Evolutionary conservation across 1,284 basidiomycete genomes (phyloP).

Genomic region (Wolfiporia cocos): DNA sequence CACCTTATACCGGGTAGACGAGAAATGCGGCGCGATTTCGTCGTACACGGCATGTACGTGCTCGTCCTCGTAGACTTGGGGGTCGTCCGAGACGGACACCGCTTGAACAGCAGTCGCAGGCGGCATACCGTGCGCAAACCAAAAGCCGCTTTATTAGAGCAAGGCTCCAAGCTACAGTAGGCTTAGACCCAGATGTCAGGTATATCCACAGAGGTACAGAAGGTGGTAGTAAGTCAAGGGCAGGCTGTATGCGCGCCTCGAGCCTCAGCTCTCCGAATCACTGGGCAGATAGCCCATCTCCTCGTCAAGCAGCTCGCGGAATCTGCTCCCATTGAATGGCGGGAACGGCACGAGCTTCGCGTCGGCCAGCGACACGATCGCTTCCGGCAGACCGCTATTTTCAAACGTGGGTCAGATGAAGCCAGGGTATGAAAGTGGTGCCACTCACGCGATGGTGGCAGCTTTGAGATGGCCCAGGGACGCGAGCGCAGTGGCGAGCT

Average conservation of each 20-base stretch:
- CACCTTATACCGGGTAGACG: slow-evolving; percentile 91
- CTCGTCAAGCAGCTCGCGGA: slow-evolving; percentile 61
- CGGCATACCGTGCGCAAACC: not conserved
- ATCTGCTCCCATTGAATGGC: slow-evolving; percentile 55
- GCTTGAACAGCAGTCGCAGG: slow-evolving; percentile 28
- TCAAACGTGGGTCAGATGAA: slow-evolving; percentile 10
- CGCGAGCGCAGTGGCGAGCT: slow-evolving; percentile 73
- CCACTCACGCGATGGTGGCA: slow-evolving; percentile 52
- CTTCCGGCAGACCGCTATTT: slow-evolving; percentile 44
- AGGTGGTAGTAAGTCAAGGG: slow-evolving; percentile 1
- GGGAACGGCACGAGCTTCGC: slow-evolving; percentile 53
- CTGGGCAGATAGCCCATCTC: slow-evolving; percentile 56
- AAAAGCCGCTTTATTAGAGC: not conserved
- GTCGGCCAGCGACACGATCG: slow-evolving; percentile 44
- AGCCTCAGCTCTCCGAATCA: slow-evolving; percentile 12
- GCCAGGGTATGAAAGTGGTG: slow-evolving; percentile 2
- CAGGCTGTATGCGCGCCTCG: slow-evolving; percentile 9
- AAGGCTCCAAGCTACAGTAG: slow-evolving; percentile 14
- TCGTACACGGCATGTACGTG: slow-evolving; percentile 90
- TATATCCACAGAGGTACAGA: slow-evolving; percentile 3
- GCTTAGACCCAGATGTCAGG: not conserved
- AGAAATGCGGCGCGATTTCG: slow-evolving; percentile 88
- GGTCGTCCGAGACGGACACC: slow-evolving; percentile 36
- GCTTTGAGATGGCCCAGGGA: slow-evolving; percentile 58
- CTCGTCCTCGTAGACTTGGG: slow-evolving; percentile 57